Evolutionary conservation across 192 early-diverging fungal genomes (phyloP).

Genomic region (Lunasporangiospora selenospora): DNA sequence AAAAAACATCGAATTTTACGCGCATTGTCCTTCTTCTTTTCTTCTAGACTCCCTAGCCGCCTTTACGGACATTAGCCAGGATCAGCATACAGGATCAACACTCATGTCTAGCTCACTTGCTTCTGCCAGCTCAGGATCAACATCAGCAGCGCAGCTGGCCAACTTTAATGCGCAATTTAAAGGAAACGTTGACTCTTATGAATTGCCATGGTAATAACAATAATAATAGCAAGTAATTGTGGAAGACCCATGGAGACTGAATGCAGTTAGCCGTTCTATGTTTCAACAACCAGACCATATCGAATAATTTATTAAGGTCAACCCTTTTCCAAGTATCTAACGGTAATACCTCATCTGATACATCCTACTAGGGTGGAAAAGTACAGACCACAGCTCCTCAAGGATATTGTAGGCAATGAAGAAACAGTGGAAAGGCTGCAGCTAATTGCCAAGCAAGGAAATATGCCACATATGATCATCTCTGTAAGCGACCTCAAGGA

Average conservation of each 20-base stretch:
- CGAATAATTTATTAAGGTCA: not conserved
- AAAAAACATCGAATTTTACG: too few relatives aligned
- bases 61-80: too few relatives aligned
- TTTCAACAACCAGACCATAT: not conserved
- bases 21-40: too few relatives aligned
- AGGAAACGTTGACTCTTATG: conserved; percentile 58
- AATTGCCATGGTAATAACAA: conserved; percentile 63
- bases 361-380: conserved; percentile 97
- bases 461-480: conserved; percentile 97
- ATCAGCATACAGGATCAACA: too few relatives aligned
- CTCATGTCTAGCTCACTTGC: not conserved
- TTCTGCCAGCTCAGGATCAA: not conserved
- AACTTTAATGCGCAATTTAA: conserved; percentile 47
- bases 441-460: conserved; percentile 89
- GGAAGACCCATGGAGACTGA: too few relatives aligned
- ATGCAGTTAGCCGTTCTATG: too few relatives aligned
- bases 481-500: conserved; percentile 61
- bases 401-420: conserved; percentile 94
- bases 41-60: too few relatives aligned
- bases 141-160: conserved; percentile 34
- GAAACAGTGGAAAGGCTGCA: conserved; percentile 87
- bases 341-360: not conserved
- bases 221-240: too few relatives aligned
- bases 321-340: not conserved
- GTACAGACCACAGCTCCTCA: conserved; percentile 84